These are phyloP conservation scores for Crithidia expoeki DNA, from an alignment of 208 protist species.

Conservation along the genomic window DNA sequence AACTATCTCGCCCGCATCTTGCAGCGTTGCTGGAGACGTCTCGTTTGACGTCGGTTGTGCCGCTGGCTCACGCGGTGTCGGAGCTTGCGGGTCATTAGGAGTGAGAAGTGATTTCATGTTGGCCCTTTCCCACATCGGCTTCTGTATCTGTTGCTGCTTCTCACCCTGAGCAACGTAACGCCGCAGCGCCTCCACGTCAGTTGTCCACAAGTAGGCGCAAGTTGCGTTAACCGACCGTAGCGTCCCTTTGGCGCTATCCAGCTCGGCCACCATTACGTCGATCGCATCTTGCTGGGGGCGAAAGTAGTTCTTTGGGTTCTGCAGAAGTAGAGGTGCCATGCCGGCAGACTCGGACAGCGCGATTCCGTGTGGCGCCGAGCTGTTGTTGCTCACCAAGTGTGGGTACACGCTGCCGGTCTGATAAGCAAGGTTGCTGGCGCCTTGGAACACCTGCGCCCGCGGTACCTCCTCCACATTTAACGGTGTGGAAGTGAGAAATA, in stretches of 20 bases:
- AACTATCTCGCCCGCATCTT: background rate
- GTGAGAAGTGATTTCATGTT: conserved; percentile 32
- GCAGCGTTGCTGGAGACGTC: background rate
- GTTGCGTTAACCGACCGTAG: conserved; percentile 39
- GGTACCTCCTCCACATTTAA: conserved; percentile 15
- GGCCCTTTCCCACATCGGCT: conserved; percentile 31
- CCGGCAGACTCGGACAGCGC: conserved; percentile 23
- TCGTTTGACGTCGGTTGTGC: background rate
- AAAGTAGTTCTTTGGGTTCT: conserved; percentile 42
- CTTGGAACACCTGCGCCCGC: conserved; percentile 1
- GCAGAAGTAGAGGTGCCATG: conserved; percentile 28
- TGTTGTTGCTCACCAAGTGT: conserved; percentile 16
- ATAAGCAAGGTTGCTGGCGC: conserved; percentile 18
- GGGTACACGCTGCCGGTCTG: conserved; percentile 33
- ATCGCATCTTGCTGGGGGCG: conserved; percentile 35
- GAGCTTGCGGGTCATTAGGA: background rate
- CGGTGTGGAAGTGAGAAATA: conserved; percentile 33
- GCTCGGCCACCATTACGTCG: conserved; percentile 23
- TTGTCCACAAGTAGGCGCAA: conserved; percentile 60
- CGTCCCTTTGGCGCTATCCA: conserved; percentile 40
- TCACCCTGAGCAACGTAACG: conserved; percentile 35
- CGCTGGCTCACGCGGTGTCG: background rate
- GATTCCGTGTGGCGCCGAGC: conserved; percentile 20
- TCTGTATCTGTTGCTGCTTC: conserved; percentile 26
- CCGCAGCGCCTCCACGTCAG: conserved; percentile 38